phyloP scores from a whole-genome alignment of 78 protist genomes.

The Salpingoeca rosetta region DNA sequence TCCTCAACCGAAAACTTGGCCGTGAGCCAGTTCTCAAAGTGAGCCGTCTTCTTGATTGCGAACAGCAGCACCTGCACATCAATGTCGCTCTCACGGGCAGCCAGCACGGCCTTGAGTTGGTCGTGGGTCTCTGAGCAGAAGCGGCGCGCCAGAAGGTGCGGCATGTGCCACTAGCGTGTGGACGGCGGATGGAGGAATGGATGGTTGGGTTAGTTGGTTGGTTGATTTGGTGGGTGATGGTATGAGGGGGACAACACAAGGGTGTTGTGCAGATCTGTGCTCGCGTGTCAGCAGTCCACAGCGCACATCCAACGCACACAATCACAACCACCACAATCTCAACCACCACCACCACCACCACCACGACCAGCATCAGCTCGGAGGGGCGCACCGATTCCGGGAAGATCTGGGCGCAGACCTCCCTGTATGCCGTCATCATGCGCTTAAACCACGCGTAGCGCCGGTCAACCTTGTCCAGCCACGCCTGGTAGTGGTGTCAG shows the following conservation, averaged over 20 bases:
- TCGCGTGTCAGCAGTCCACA: no score
- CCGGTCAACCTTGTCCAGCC: slow-evolving; percentile 3
- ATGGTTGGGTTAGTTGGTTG: no score
- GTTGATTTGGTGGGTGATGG: no score
- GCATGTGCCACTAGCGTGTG: background rate
- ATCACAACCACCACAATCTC: no score
- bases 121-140: background rate
- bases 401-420: background rate
- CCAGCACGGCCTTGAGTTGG: background rate
- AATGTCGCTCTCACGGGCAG: background rate
- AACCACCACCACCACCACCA: no score
- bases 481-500: background rate
- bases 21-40: background rate
- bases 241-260: no score
- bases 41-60: background rate
- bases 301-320: no score
- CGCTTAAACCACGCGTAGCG: slow-evolving; percentile 6
- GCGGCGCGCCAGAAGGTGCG: background rate
- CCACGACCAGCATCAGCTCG: no score
- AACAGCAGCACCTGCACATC: background rate
- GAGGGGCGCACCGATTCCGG: background rate
- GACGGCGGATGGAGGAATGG: no score
- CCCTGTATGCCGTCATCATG: background rate
- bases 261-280: no score
- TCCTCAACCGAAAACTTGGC: background rate